phyloP scores from a whole-genome alignment of 192 early-diverging fungal genomes.

The Backusella mclennaniae region DNA sequence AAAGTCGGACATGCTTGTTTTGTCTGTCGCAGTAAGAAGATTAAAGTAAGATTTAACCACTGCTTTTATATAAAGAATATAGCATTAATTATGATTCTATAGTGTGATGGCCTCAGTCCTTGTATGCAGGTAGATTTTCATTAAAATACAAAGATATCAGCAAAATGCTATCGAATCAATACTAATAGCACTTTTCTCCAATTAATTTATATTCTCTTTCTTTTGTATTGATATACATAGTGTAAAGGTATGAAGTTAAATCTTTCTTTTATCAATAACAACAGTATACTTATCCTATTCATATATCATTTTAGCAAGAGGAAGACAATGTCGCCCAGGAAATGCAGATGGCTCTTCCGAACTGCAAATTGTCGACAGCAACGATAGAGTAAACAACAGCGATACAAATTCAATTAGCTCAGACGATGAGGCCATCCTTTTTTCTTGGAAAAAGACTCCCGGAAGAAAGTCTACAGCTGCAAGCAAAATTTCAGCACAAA shows the following conservation, averaged over 20 bases:
- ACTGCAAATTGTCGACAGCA: not conserved
- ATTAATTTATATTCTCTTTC: not conserved
- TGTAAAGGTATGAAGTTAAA: not conserved
- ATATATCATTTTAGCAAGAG: not conserved
- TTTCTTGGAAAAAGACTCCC: not conserved
- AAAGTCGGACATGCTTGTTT: slow-evolving; percentile 10
- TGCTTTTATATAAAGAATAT: not conserved
- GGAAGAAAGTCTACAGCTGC: not conserved
- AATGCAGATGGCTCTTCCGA: not conserved
- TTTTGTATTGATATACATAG: not conserved
- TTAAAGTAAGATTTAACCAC: not conserved
- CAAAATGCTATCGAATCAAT: not conserved
- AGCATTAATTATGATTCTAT: not conserved
- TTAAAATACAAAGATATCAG: not conserved
- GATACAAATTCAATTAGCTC: not conserved
- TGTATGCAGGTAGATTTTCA: slow-evolving; percentile 9
- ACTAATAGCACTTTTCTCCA: not conserved
- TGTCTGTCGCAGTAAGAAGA: not conserved
- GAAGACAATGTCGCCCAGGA: not conserved
- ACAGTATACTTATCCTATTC: not conserved
- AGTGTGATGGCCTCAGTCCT: slow-evolving; percentile 8
- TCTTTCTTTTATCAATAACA: not conserved
- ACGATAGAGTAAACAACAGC: not conserved
- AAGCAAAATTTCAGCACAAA: not conserved
- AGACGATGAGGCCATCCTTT: not conserved